These are phyloP conservation scores for Phialophora chinensis DNA, from an alignment of 2,329 filamentous ascomycete genomes.

Conservation along the genomic window DNA sequence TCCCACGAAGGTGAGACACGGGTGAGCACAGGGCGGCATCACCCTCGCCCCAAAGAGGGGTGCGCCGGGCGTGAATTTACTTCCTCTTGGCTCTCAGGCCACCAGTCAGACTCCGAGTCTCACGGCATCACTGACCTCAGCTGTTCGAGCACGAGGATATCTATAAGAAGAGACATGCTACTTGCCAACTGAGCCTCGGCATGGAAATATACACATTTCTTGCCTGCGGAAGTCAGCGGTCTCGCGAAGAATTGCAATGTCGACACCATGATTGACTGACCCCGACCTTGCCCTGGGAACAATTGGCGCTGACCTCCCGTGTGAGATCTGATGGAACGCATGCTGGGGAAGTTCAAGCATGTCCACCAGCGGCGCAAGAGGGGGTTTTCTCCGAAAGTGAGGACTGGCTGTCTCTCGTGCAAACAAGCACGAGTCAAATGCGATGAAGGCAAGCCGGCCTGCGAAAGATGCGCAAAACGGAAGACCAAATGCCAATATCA, in stretches of 20 bases:
- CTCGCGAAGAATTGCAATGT: neutral
- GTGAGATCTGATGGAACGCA: neutral
- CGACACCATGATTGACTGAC: neutral
- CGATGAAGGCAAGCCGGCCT: neutral
- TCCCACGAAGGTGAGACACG: no score
- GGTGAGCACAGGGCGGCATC: no score
- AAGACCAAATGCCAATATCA: neutral
- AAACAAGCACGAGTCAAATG: conserved; percentile 3
- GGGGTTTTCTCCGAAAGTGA: neutral
- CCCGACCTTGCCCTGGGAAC: neutral
- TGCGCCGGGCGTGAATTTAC: no score
- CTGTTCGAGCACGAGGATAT: neutral
- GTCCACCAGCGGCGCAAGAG: neutral
- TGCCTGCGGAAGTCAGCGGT: neutral
- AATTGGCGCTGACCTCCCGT: neutral
- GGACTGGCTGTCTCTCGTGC: neutral
- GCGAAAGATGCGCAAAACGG: neutral
- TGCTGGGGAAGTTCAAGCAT: conserved; percentile 6
- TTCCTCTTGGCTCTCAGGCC: neutral
- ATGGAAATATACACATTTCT: neutral
- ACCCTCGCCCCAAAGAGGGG: no score
- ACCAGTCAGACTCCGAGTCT: neutral
- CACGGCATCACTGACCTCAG: neutral
- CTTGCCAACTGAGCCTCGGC: neutral
- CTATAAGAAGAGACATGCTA: neutral